Base-by-base conservation (phyloP, 73 alveolate species). In the Paramecium sexaurelia region DNA sequence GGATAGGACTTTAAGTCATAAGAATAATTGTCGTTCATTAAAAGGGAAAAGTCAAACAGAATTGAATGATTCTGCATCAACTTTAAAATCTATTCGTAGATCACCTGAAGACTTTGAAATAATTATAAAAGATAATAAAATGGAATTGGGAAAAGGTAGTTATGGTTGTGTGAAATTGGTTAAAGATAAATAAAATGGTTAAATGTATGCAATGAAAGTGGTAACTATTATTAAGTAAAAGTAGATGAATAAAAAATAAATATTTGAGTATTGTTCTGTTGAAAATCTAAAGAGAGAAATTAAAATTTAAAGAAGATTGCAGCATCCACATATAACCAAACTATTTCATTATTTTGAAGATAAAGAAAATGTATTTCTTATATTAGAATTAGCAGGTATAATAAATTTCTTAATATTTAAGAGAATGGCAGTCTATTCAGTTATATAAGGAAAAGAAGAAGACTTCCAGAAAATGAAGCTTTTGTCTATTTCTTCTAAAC, bases 281-380 rank as follows among this genome's bases (percentile, higher is more conserved):
- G 93, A 86, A 24, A 86, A 86, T 43, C 85, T 86, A n/a, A 86
- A 86, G 45, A 92, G 99, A 37, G 99, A 97, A 93, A 95, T 97
- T 29, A 96, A 97, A 92, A 97, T 97, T 56, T 93, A 96, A 98
- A 95, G 97, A 93, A 93, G 92, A 87, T 85, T 97, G 83, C 92
- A 96, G 75, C 99, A 97, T 92, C 98, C 97, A 1, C 94, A 97
- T 93, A 95, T 97, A 35, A 93, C 95, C 55, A 97, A 97, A 82
- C 94, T 97, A 57, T 94, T 92, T 66, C 95, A 96, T 55, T 96
- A 96, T 87, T 97, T 96, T 85, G 99, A 97, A 92, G 99, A 97
- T 92, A 95, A 94, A 61, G 96, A 96, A 57, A 89, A 94, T 91
- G 95, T 96, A 39, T 97, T 91, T 92, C 91, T 97, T 55, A 95